Conservation (phyloP, 306 rosid genomes). For the Trifolium subterraneum region DNA sequence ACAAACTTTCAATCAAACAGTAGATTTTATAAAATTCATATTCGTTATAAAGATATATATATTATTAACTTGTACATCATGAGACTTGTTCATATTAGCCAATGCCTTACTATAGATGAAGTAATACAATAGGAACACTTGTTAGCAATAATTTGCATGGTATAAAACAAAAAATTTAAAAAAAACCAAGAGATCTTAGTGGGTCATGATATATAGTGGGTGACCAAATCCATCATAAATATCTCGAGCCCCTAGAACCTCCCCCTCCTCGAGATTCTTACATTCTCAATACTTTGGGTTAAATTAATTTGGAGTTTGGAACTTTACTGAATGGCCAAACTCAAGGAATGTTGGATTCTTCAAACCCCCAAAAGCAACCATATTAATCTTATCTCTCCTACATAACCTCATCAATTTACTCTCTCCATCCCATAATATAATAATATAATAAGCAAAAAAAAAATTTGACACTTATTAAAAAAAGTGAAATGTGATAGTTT, state of each 20-base stretch:
- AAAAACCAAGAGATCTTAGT: conserved; percentile 44
- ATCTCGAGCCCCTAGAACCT: conserved; percentile 53
- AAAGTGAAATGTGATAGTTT: too few species aligned
- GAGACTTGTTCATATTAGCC: too few species aligned
- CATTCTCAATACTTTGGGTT: conserved; percentile 59
- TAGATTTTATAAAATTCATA: too few species aligned
- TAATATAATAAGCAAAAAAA: too few species aligned
- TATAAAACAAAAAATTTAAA: background rate
- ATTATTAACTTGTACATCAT: too few species aligned
- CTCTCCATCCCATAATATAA: too few species aligned
- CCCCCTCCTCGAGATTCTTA: conserved; percentile 74
- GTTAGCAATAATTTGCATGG: background rate
- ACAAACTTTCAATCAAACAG: too few species aligned
- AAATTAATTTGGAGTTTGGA: conserved; percentile 43
- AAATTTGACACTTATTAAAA: too few species aligned
- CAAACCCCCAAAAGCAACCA: conserved; percentile 47
- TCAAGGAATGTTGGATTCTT: conserved; percentile 84
- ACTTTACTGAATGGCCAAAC: conserved; percentile 76
- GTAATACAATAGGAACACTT: too few species aligned
- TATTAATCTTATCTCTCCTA: conserved; percentile 39
- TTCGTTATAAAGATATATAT: too few species aligned
- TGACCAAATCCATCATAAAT: conserved; percentile 73
- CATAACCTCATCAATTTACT: conserved; percentile 38
- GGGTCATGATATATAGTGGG: conserved; percentile 54
- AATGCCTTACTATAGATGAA: too few species aligned